A percentile compares a stretch with the other conserved stretches of the same genome.
phyloP scores from a whole-genome alignment of 768 basidiomycete species.

The Boletus subparvulus region DNA sequence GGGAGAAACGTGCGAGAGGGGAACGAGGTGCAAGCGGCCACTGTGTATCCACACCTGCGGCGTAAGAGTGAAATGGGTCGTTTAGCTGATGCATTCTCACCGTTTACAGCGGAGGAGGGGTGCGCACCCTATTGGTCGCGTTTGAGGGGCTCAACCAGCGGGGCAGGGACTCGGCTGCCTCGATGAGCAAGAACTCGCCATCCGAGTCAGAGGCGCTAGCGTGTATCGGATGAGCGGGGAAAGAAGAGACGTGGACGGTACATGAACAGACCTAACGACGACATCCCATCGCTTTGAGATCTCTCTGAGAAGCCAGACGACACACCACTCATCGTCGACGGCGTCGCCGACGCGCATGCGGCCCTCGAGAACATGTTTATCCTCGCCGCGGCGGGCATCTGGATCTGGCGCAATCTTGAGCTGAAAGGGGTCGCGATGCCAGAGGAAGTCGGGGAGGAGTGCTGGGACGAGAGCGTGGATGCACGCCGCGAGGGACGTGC shows the following conservation, averaged over 20 bases:
- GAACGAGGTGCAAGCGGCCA: constrained; percentile 83
- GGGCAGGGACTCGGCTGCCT: constrained; percentile 89
- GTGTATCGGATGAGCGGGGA: not conserved
- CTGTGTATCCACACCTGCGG: constrained; percentile 86
- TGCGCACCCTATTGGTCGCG: constrained; percentile 87
- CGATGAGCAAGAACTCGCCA: constrained; percentile 94
- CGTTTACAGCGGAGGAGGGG: constrained; percentile 24
- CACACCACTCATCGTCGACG: constrained; percentile 98
- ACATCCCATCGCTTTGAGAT: constrained; percentile 79
- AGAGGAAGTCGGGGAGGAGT: constrained; percentile 62
- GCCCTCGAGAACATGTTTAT: constrained; percentile 70
- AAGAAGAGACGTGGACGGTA: not conserved
- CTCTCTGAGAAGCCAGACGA: constrained; percentile 84
- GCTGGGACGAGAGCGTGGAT: constrained; percentile 57
- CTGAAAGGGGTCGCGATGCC: constrained; percentile 85
- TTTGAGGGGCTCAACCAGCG: constrained; percentile 90
- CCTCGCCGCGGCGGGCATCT: constrained; percentile 30
- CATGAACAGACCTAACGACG: constrained; percentile 63
- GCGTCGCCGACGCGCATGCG: constrained; percentile 91
- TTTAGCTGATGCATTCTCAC: constrained; percentile 35
- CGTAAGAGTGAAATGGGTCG: constrained; percentile 31
- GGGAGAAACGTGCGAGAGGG: constrained; percentile 71
- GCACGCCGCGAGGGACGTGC: constrained; percentile 64
- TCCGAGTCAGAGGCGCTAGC: constrained; percentile 74
- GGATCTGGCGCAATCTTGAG: constrained; percentile 59